Conservation (phyloP, 768 basidiomycete genomes). For the Naematelia encephala region DNA sequence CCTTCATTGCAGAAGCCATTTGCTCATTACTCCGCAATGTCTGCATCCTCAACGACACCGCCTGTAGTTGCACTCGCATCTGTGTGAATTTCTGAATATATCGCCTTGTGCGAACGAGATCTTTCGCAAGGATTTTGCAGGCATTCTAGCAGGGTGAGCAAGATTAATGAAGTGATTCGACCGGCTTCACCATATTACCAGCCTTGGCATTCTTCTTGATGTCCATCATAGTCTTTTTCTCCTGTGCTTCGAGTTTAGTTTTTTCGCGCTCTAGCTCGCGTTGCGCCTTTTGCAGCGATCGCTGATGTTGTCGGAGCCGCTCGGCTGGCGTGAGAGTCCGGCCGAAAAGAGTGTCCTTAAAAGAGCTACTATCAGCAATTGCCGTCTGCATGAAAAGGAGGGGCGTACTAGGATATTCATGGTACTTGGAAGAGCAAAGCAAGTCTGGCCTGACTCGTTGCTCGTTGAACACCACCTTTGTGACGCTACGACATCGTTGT, state of each 20-base stretch:
- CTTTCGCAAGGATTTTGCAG: constrained; percentile 99
- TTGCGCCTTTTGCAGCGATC: constrained; percentile 91
- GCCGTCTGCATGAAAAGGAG: neutral
- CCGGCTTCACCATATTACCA: constrained; percentile 74
- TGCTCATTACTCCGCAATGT: constrained; percentile 94
- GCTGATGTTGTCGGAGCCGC: constrained; percentile 92
- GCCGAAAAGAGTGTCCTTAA: constrained; percentile 92
- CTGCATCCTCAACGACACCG: constrained; percentile 90
- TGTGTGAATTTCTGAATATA: constrained; percentile 98
- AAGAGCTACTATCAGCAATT: neutral
- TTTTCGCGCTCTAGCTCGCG: constrained; percentile 96
- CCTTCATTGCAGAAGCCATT: constrained; percentile 99
- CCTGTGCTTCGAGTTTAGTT: constrained; percentile 79
- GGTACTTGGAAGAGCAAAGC: constrained; percentile 5
- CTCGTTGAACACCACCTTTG: no score
- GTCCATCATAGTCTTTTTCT: constrained; percentile 92
- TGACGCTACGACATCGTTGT: no score
- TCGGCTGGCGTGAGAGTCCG: constrained; percentile 93
- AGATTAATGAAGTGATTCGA: neutral
- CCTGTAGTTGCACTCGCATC: constrained; percentile 97
- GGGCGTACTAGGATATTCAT: constrained; percentile 55
- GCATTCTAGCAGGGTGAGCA: constrained; percentile 65
- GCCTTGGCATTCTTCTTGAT: constrained; percentile 95
- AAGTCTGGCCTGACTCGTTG: no score
- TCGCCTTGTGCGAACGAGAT: constrained; percentile 89